These are phyloP conservation scores for Paecilomyces dactylethromorphus DNA, from an alignment of 2,329 filamentous ascomycete species.

Conservation along the genomic window DNA sequence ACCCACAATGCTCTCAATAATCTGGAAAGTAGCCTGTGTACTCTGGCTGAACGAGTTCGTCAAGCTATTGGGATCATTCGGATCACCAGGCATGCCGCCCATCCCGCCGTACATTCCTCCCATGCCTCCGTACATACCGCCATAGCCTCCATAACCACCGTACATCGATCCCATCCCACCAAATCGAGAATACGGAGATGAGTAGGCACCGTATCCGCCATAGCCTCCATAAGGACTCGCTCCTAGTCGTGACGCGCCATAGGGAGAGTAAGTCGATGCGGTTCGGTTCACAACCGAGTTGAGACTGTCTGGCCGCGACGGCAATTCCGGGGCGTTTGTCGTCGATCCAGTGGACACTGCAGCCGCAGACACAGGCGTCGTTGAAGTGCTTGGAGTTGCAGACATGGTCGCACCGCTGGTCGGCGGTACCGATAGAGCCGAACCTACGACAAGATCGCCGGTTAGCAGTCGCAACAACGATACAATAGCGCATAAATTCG, in stretches of 20 bases:
- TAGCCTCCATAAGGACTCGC: slow-evolving; percentile 45
- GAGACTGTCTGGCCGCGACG: slow-evolving; percentile 73
- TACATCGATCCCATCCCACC: slow-evolving; percentile 41
- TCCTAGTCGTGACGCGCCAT: slow-evolving; percentile 52
- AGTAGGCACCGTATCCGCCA: slow-evolving; percentile 47
- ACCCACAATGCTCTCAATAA: slow-evolving; percentile 93
- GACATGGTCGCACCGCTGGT: slow-evolving; percentile 27
- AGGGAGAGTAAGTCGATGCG: slow-evolving; percentile 70
- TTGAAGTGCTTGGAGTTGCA: slow-evolving; percentile 37
- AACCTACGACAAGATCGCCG: slow-evolving; percentile 10
- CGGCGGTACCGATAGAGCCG: slow-evolving; percentile 18
- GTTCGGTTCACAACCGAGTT: slow-evolving; percentile 79
- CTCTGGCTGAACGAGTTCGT: slow-evolving; percentile 94
- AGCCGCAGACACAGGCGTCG: slow-evolving; percentile 37
- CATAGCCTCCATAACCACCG: slow-evolving; percentile 33
- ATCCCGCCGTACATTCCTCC: slow-evolving; percentile 27
- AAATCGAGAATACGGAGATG: slow-evolving; percentile 23
- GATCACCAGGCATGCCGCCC: slow-evolving; percentile 51
- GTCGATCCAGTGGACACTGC: slow-evolving; percentile 36
- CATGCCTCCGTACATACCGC: slow-evolving; percentile 41
- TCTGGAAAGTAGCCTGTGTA: slow-evolving; percentile 94
- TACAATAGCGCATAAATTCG: not conserved
- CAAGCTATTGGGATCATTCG: slow-evolving; percentile 86
- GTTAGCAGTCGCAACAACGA: not conserved
- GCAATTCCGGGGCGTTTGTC: slow-evolving; percentile 60